These are phyloP conservation scores for Coniochaeta hoffmannii DNA, from an alignment of 2,329 filamentous ascomycete species.

Conservation along the genomic window DNA sequence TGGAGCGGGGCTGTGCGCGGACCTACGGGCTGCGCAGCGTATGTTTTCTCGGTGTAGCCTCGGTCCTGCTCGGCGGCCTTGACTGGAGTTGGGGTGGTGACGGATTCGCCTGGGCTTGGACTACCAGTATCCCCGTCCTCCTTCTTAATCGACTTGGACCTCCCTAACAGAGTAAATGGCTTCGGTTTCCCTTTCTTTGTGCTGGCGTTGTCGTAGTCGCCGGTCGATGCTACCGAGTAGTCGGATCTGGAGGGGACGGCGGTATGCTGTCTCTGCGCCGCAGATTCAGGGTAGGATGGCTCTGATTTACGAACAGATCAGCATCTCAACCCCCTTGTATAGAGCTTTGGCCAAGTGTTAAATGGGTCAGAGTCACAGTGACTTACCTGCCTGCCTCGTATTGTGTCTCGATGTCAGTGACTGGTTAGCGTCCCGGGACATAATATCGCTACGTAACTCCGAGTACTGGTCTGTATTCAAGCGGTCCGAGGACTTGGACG, in stretches of 20 bases:
- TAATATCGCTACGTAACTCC: constrained; percentile 28
- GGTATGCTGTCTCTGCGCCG: constrained; percentile 25
- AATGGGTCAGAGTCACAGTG: background rate
- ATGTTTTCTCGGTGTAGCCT: constrained; percentile 15
- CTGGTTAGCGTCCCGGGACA: constrained; percentile 27
- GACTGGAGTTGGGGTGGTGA: constrained; percentile 17
- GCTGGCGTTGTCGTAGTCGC: constrained; percentile 35
- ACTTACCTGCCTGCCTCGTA: constrained; percentile 24
- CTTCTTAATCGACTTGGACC: constrained; percentile 40
- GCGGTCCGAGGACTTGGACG: constrained; percentile 31
- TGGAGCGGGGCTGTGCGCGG: constrained; percentile 56
- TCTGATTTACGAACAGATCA: background rate
- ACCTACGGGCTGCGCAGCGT: constrained; percentile 17
- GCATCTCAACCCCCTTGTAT: background rate
- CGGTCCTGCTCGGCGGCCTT: constrained; percentile 30
- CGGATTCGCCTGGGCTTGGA: constrained; percentile 13
- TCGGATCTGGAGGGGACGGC: constrained; percentile 43
- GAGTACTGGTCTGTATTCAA: constrained; percentile 23
- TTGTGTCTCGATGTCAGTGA: constrained; percentile 19
- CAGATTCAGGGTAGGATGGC: constrained; percentile 16
- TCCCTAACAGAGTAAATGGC: constrained; percentile 44
- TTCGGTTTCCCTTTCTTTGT: constrained; percentile 46
- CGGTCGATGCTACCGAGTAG: constrained; percentile 41
- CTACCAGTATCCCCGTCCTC: constrained; percentile 37
- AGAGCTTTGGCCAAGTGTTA: background rate